These are phyloP conservation scores for Metschnikowia aberdeeniae DNA, from an alignment of 805 yeast species.

Conservation along the genomic window DNA sequence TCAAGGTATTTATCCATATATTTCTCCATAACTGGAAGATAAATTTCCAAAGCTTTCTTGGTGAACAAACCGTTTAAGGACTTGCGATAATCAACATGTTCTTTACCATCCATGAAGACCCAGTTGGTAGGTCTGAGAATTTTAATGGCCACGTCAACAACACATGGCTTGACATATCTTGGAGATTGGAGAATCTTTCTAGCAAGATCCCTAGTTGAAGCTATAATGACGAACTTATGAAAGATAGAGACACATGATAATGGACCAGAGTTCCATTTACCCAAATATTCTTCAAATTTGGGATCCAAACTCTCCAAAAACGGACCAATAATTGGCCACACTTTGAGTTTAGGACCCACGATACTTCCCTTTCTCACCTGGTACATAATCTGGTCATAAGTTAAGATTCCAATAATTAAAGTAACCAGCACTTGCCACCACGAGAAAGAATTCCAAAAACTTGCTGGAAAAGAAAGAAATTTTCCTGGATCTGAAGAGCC, in stretches of 20 bases:
- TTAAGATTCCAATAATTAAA: slow-evolving; percentile 43
- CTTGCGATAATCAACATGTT: slow-evolving; percentile 88
- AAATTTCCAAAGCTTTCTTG: slow-evolving; percentile 72
- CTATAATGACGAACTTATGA: slow-evolving; percentile 86
- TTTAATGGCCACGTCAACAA: slow-evolving; percentile 94
- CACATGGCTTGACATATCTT: slow-evolving; percentile 90
- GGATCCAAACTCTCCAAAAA: slow-evolving; percentile 93
- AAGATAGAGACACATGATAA: slow-evolving; percentile 95
- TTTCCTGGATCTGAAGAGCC: not conserved
- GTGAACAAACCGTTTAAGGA: slow-evolving; percentile 88
- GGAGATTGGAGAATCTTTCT: slow-evolving; percentile 48
- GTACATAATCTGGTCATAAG: slow-evolving; percentile 76
- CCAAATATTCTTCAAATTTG: slow-evolving; percentile 86
- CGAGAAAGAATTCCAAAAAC: slow-evolving; percentile 27
- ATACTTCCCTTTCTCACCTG: slow-evolving; percentile 78
- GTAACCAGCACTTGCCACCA: slow-evolving; percentile 55
- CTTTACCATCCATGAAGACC: slow-evolving; percentile 97
- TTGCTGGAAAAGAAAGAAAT: not conserved
- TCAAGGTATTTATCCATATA: slow-evolving; percentile 81
- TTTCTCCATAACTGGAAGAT: slow-evolving; percentile 79
- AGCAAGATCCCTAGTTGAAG: slow-evolving; percentile 18
- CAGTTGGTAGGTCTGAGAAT: slow-evolving; percentile 93
- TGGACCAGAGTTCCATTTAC: slow-evolving; percentile 94
- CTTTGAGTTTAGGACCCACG: slow-evolving; percentile 83
- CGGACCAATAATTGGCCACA: slow-evolving; percentile 97